phyloP scores from a whole-genome alignment of 352 stramenopile species.

The Pythium guiyangense region DNA sequence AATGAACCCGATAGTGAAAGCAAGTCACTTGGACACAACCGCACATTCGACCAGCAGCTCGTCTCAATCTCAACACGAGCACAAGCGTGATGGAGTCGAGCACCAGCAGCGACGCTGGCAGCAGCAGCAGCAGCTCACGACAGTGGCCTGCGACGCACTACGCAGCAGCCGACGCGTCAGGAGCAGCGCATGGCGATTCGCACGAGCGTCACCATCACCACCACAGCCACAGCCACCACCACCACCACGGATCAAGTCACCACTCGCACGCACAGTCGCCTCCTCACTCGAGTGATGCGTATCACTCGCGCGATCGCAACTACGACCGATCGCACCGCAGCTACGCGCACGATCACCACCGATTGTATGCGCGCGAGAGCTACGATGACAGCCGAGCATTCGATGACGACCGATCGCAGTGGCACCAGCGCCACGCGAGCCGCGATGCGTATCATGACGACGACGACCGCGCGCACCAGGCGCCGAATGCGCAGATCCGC shows the following conservation, averaged over 20 bases:
- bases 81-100: no score
- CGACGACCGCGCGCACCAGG: background rate
- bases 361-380: background rate
- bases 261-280: background rate
- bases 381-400: background rate
- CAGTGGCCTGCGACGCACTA: no score
- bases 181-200: no score
- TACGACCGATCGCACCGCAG: background rate
- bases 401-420: background rate
- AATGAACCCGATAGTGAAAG: no score
- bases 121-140: no score
- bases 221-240: background rate
- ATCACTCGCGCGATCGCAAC: no score
- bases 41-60: no score
- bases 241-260: background rate
- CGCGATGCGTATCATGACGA: background rate
- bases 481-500: conserved; percentile 2
- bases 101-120: no score
- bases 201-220: background rate
- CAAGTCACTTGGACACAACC: no score
- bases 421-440: background rate
- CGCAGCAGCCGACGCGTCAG: no score
- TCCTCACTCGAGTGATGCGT: background rate
- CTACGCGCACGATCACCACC: background rate
- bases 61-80: no score